Conservation (phyloP, 1,139 yeast species). For the Taiozyma sp. region DNA sequence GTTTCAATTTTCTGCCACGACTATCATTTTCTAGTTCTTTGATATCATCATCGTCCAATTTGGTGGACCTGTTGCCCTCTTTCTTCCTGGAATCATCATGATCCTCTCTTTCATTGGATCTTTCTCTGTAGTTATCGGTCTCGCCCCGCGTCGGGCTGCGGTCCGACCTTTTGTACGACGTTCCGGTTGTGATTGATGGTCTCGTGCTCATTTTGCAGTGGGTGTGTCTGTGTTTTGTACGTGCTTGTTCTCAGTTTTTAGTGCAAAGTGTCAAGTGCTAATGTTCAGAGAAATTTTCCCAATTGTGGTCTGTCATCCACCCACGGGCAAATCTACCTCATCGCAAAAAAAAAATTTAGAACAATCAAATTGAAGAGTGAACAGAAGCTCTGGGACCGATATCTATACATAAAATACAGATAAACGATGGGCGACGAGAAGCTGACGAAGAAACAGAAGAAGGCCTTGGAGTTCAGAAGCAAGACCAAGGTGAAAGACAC, state of each 20-base stretch:
- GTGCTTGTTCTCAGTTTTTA: background rate
- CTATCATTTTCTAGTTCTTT: background rate
- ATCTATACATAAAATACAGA: background rate
- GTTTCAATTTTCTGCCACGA: background rate
- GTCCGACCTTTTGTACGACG: background rate
- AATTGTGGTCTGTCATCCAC: background rate
- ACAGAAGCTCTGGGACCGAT: no score
- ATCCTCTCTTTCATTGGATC: slow-evolving; percentile 1
- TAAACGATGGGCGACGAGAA: slow-evolving; percentile 28
- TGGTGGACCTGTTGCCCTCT: background rate
- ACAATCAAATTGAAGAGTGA: background rate
- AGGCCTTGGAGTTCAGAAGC: slow-evolving; percentile 66
- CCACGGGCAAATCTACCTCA: background rate
- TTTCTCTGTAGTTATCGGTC: background rate
- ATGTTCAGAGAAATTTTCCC: background rate
- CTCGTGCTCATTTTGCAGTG: background rate
- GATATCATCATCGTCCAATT: background rate
- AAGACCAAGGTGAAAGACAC: slow-evolving; percentile 27
- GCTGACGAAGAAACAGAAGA: slow-evolving; percentile 72
- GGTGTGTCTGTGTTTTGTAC: background rate
- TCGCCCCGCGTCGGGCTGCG: slow-evolving; percentile 1
- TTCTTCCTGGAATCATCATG: slow-evolving; percentile 11
- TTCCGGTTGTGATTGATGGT: background rate
- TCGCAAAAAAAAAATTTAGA: background rate
- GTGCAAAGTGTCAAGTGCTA: no score